phyloP scores from a whole-genome alignment of 371 early-diverging fungal species.

The Homolaphlyctis polyrhiza region DNA sequence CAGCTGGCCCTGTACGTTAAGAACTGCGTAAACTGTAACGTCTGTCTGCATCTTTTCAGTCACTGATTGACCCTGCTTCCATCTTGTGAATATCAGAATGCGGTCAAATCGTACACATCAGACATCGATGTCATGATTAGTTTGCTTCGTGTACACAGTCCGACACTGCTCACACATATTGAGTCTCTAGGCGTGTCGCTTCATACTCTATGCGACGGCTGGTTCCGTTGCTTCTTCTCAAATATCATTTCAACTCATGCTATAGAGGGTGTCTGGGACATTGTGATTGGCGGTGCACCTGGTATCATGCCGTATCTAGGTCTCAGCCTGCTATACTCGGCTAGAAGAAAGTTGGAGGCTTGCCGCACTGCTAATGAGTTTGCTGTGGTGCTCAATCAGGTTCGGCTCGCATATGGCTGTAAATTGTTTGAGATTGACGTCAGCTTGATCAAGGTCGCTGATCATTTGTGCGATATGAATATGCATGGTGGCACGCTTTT shows the following conservation, averaged over 20 bases:
- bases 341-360: slow-evolving; percentile 19
- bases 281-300: slow-evolving; percentile 24
- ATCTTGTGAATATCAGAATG: not conserved
- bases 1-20: not conserved
- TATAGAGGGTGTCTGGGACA: slow-evolving; percentile 38
- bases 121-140: not conserved
- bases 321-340: slow-evolving; percentile 23
- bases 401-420: slow-evolving; percentile 1
- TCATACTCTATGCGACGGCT: slow-evolving; percentile 10
- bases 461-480: no score
- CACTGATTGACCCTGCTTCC: not conserved
- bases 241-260: slow-evolving; percentile 24
- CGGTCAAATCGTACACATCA: not conserved
- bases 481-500: no score
- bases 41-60: not conserved
- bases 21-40: not conserved
- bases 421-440: not conserved
- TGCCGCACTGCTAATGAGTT: slow-evolving; percentile 11
- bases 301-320: slow-evolving; percentile 27
- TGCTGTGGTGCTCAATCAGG: slow-evolving; percentile 12
- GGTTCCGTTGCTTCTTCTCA: slow-evolving; percentile 29
- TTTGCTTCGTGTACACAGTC: not conserved
- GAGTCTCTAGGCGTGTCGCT: not conserved
- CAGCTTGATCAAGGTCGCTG: no score
- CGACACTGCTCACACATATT: not conserved